These are phyloP conservation scores for Drosera capensis DNA, from an alignment of 148 eudicot genomes.

Conservation along the genomic window DNA sequence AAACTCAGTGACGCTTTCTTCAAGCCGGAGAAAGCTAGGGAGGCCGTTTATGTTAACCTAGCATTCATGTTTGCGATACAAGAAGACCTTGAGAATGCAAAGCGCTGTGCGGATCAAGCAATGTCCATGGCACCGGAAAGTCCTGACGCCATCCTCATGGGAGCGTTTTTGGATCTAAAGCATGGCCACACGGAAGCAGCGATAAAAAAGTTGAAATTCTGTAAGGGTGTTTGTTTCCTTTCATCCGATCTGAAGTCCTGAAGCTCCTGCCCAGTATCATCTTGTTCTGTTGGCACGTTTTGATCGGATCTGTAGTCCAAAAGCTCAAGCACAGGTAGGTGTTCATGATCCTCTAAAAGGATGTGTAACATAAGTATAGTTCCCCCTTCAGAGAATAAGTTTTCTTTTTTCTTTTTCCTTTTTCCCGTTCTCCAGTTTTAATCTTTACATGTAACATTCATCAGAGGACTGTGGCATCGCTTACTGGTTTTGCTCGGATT, in stretches of 20 bases:
- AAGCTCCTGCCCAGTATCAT: constrained; percentile 24
- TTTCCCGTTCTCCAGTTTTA: no score
- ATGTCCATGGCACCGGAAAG: constrained; percentile 36
- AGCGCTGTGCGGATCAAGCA: constrained; percentile 28
- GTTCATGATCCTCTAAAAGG: constrained; percentile 24
- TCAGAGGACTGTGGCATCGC: no score
- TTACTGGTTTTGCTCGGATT: no score
- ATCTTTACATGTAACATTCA: no score
- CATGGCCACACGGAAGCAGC: constrained; percentile 48
- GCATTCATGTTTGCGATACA: constrained; percentile 45
- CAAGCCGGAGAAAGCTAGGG: constrained; percentile 73
- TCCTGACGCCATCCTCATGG: constrained; percentile 49
- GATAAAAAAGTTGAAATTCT: constrained; percentile 46
- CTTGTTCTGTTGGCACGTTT: constrained; percentile 11
- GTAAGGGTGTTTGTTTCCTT: constrained; percentile 37
- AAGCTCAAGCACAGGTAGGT: constrained; percentile 37
- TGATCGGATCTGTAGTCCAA: constrained; percentile 19
- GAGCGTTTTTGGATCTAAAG: constrained; percentile 55
- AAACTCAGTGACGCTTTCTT: constrained; percentile 21
- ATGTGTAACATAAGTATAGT: constrained; percentile 83
- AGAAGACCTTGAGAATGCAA: constrained; percentile 65
- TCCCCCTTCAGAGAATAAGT: constrained; percentile 44
- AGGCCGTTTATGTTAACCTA: constrained; percentile 43
- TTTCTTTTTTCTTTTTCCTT: background rate
- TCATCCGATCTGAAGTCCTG: constrained; percentile 23